Conservation (phyloP, 805 yeast species). For the Zygoascus flipseniorum region DNA sequence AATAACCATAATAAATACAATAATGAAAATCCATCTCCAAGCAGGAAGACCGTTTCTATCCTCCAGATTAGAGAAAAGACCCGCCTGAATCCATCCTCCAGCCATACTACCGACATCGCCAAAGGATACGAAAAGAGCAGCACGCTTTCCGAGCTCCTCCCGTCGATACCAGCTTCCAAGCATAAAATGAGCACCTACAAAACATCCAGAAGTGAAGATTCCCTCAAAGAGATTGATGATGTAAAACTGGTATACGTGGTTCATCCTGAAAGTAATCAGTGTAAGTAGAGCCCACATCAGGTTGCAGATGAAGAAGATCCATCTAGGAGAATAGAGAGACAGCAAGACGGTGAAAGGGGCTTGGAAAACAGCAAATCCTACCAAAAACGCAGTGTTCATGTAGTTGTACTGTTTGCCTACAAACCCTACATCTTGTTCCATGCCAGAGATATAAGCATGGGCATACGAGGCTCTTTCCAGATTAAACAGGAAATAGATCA, state of each 20-base stretch:
- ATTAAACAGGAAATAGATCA: slow-evolving; percentile 12
- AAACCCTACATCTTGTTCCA: slow-evolving; percentile 49
- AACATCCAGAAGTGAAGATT: slow-evolving; percentile 36
- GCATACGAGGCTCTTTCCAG: not conserved
- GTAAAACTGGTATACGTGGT: slow-evolving; percentile 32
- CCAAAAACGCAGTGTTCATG: slow-evolving; percentile 45
- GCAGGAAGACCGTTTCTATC: slow-evolving; percentile 39
- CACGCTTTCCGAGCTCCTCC: slow-evolving; percentile 29
- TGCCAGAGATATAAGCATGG: slow-evolving; percentile 57
- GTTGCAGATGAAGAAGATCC: slow-evolving; percentile 2
- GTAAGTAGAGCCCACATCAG: slow-evolving; percentile 15
- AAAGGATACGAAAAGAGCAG: slow-evolving; percentile 30
- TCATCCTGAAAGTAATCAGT: slow-evolving; percentile 18
- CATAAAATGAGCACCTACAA: slow-evolving; percentile 35
- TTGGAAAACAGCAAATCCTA: slow-evolving; percentile 58
- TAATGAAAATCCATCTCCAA: slow-evolving; percentile 60
- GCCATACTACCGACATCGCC: slow-evolving; percentile 41
- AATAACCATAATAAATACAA: slow-evolving; percentile 19
- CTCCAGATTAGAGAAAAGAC: slow-evolving; percentile 32
- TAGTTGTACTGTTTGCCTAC: slow-evolving; percentile 50
- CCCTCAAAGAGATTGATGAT: slow-evolving; percentile 43
- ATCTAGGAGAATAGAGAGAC: slow-evolving; percentile 42
- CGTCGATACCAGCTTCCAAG: slow-evolving; percentile 34
- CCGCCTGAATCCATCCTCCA: slow-evolving; percentile 44
- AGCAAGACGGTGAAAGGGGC: slow-evolving; percentile 57